A percentile compares a stretch with the other conserved stretches of the same genome.
phyloP scores from a whole-genome alignment of 768 basidiomycete genomes.

The Calocera viscosa region DNA sequence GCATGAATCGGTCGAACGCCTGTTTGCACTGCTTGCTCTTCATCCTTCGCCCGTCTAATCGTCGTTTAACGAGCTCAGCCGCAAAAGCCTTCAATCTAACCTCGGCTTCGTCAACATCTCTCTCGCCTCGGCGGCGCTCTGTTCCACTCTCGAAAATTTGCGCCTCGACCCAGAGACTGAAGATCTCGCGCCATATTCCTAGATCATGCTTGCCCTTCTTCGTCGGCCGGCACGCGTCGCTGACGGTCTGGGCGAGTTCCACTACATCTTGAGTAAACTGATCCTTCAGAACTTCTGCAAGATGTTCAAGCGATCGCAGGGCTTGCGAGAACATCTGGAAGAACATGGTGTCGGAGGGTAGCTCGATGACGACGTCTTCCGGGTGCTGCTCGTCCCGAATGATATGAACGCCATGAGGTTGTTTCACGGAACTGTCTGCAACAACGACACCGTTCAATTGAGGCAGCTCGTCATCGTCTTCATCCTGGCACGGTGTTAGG shows the following conservation, averaged over 20 bases:
- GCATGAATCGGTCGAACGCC: conserved; percentile 57
- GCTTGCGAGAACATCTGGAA: conserved; percentile 53
- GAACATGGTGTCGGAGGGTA: conserved; percentile 70
- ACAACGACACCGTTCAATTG: conserved; percentile 8
- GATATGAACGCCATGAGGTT: conserved; percentile 9
- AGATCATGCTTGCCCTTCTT: conserved; percentile 42
- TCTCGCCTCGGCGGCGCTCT: conserved; percentile 56
- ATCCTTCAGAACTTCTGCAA: conserved; percentile 37
- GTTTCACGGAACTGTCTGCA: not conserved
- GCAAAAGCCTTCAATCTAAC: conserved; percentile 50
- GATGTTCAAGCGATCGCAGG: conserved; percentile 38
- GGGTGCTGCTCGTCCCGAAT: conserved; percentile 12
- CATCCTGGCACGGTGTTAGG: conserved; percentile 1
- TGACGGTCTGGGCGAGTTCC: conserved; percentile 33
- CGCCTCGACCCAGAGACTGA: conserved; percentile 71
- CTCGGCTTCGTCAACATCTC: conserved; percentile 56
- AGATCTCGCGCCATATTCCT: conserved; percentile 82
- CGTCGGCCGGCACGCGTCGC: conserved; percentile 25
- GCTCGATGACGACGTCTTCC: conserved; percentile 58
- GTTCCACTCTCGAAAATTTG: conserved; percentile 69
- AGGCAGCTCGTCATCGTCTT: not conserved
- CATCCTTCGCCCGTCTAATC: conserved; percentile 43
- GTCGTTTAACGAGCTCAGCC: conserved; percentile 42
- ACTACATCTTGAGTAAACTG: conserved; percentile 38
- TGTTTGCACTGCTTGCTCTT: conserved; percentile 43